Evolutionary conservation across 352 stramenopile species (phyloP).

Genomic region (Globisporangium recalcitrans): DNA sequence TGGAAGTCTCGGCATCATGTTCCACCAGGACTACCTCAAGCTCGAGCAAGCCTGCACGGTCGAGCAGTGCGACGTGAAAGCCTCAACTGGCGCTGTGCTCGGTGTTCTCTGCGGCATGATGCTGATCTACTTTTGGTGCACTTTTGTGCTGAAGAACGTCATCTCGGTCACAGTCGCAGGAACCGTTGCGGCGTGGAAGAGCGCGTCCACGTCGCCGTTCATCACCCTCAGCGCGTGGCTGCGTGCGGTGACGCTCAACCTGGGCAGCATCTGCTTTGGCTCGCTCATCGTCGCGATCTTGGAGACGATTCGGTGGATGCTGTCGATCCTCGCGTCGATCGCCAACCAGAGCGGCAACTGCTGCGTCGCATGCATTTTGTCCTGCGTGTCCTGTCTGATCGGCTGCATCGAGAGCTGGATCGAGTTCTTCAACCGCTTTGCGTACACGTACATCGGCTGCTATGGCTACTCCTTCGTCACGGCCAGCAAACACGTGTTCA

Average conservation of each 20-base stretch:
- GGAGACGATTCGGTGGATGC: slow-evolving; percentile 67
- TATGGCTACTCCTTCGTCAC: slow-evolving; percentile 86
- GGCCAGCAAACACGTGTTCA: slow-evolving; percentile 67
- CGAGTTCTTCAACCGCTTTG: slow-evolving; percentile 90
- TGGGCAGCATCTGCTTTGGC: slow-evolving; percentile 92
- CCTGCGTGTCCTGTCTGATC: slow-evolving; percentile 71
- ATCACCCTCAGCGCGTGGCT: slow-evolving; percentile 74
- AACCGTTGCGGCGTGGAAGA: slow-evolving; percentile 89
- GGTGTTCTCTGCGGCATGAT: slow-evolving; percentile 84
- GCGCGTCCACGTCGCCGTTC: slow-evolving; percentile 60
- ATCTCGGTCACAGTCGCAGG: slow-evolving; percentile 87
- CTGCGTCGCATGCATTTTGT: slow-evolving; percentile 59
- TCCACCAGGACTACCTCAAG: slow-evolving; percentile 64
- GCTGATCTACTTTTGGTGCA: slow-evolving; percentile 92
- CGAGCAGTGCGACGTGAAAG: slow-evolving; percentile 42
- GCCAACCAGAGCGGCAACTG: slow-evolving; percentile 67
- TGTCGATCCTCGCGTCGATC: slow-evolving; percentile 62
- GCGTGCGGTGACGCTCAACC: slow-evolving; percentile 81
- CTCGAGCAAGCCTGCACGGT: slow-evolving; percentile 44
- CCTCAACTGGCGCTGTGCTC: slow-evolving; percentile 42
- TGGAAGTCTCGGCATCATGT: slow-evolving; percentile 77
- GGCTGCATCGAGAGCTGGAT: slow-evolving; percentile 77
- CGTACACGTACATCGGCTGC: slow-evolving; percentile 82
- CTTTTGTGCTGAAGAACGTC: slow-evolving; percentile 84
- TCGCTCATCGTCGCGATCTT: slow-evolving; percentile 90